Evolutionary conservation across 139 green algal genomes (phyloP).

Genomic region (Picochlorum costavermella): DNA sequence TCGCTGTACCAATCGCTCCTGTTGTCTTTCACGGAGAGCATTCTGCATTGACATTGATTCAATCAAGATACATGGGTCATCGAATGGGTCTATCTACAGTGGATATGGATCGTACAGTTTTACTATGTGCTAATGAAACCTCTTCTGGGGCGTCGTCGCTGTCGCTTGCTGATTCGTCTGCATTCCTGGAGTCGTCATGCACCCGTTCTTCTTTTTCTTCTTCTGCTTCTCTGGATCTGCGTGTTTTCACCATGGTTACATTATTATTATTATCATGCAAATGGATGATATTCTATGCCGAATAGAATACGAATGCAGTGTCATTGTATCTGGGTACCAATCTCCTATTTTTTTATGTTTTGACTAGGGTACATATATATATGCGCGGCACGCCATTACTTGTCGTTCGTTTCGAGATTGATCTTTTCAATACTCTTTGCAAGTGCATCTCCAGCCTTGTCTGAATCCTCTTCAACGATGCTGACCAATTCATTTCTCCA

Average conservation of each 20-base stretch:
- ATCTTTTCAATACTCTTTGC: neutral
- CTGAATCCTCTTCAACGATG: neutral
- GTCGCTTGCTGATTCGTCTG: neutral
- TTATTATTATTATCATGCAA: neutral
- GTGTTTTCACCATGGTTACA: neutral
- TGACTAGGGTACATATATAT: no score
- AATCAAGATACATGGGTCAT: no score
- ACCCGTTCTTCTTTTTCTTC: neutral
- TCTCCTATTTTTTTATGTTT: no score
- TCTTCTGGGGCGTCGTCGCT: conserved; percentile 16
- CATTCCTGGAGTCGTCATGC: neutral
- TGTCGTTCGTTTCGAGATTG: neutral
- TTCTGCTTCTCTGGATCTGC: neutral
- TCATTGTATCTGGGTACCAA: neutral
- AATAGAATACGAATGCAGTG: neutral
- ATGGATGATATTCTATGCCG: neutral
- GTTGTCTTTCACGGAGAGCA: no score
- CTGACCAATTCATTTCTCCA: conserved; percentile 1
- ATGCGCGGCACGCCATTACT: no score
- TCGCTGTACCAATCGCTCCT: no score
- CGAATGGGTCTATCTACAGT: no score
- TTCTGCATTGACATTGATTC: no score
- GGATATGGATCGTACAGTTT: neutral
- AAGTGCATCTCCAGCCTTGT: neutral
- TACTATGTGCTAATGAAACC: conserved; percentile 1